phyloP scores from a whole-genome alignment of 768 basidiomycete genomes.

The Boletellus ananas region DNA sequence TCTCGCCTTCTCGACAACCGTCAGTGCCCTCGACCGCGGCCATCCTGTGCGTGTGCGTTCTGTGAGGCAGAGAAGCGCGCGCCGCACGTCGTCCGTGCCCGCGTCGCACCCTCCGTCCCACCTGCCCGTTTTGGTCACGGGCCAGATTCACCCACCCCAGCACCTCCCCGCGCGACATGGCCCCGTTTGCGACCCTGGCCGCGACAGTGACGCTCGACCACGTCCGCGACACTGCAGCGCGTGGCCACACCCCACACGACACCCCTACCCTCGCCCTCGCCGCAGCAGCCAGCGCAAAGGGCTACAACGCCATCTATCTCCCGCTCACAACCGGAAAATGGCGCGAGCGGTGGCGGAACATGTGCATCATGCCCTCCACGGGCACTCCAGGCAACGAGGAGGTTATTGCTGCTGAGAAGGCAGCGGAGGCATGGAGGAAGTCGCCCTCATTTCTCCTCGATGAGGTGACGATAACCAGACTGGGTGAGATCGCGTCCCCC shows the following conservation, averaged over 20 bases:
- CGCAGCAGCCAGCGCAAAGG: conserved; percentile 52
- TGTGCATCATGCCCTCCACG: conserved; percentile 72
- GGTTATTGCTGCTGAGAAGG: conserved; percentile 48
- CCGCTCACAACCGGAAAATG: conserved; percentile 90
- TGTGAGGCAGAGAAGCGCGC: conserved; percentile 20
- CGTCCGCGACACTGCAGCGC: conserved; percentile 31
- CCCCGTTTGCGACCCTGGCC: conserved; percentile 29
- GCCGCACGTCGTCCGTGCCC: conserved; percentile 13
- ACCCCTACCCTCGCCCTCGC: conserved; percentile 52
- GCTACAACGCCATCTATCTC: conserved; percentile 73
- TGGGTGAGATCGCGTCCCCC: conserved; percentile 44
- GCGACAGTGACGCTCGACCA: conserved; percentile 34
- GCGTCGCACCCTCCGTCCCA: conserved; percentile 10
- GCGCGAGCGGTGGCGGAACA: conserved; percentile 82
- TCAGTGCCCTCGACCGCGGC: conserved; percentile 27
- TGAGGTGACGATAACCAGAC: conserved; percentile 84
- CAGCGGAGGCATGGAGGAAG: conserved; percentile 84
- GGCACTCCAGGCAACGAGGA: conserved; percentile 33
- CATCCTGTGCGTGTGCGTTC: conserved; percentile 30
- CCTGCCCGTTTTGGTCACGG: conserved; percentile 19
- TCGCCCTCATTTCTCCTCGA: conserved; percentile 73
- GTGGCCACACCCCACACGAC: conserved; percentile 25
- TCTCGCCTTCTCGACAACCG: too few species aligned
- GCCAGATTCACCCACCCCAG: conserved; percentile 9
- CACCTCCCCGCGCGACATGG: conserved; percentile 14